Base-by-base conservation (phyloP, 352 stramenopile genomes). In the Phytopythium cucurbitacearum region DNA sequence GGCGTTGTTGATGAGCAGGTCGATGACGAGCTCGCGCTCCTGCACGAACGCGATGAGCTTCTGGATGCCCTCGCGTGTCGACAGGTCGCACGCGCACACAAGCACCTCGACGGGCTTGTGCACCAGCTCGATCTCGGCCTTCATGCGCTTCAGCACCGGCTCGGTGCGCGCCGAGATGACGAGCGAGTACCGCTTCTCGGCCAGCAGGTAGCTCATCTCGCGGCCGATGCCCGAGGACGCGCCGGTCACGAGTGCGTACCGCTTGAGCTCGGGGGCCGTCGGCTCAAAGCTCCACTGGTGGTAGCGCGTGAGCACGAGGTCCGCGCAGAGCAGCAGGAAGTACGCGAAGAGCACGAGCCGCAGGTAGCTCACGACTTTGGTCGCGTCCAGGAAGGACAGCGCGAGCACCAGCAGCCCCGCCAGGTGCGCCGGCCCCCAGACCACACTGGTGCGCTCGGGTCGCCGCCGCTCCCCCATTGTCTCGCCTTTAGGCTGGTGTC, bases 1-100 rank as follows among this genome's bases (percentile, higher is more conserved):
- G 2, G 77, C 86, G 51, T 92, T 94, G 65, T 95, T 95, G 40
- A 96, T 62, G 5, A 96, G 71, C 39, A 96, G 85, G 45, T 95
- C 86, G 46, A 96, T 63, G 15, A 87, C 54, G 13, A 89, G 48
- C 28, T 87, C 62, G 47, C 87, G 78, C 38, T 80, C 57, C 32
- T 66, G 54, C 7, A 92, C 56, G 40, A 81, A 81, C n/a, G 67
- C 53, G 6, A 87, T 45, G 11, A 94, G 64, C 49, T 65, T 80
- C 36, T 73, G 42, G n/a, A 90, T 72, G 7, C 83, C 82, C 2
- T 70, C 53, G 3, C 58, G 39, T 2, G 69, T 89, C 9, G 67
- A 53, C 47, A 94, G 48, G 54, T 92, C 80, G 45, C 72, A 87
- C 5, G 54, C 65, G 56, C 80, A 90, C 45, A 83, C 67, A 8